Percentiles rank a stretch among this genome's conserved stretches.
These are phyloP conservation scores for Zygoascus sp. DNA, from an alignment of 1,139 yeast genomes.

Conservation along the genomic window DNA sequence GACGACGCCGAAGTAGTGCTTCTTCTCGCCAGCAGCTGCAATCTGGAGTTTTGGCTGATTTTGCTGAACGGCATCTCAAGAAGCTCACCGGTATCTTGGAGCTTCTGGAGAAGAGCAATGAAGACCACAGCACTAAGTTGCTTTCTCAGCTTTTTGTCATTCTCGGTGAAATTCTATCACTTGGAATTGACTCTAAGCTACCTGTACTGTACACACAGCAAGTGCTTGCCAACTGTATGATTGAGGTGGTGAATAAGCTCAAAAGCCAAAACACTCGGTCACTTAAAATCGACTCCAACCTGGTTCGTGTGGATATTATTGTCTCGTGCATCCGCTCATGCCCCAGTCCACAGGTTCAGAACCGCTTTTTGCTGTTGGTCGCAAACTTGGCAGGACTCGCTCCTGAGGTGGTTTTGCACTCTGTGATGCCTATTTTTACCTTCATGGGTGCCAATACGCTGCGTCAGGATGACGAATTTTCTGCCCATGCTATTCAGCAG, in stretches of 20 bases:
- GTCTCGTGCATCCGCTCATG: slow-evolving; percentile 89
- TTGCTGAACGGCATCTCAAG: slow-evolving; percentile 75
- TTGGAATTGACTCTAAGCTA: slow-evolving; percentile 85
- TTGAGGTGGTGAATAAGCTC: slow-evolving; percentile 52
- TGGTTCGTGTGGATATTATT: slow-evolving; percentile 81
- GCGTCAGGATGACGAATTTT: slow-evolving; percentile 94
- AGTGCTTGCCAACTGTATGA: slow-evolving; percentile 82
- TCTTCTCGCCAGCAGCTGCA: slow-evolving; percentile 72
- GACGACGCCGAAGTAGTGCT: slow-evolving; percentile 75
- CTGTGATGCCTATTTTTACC: slow-evolving; percentile 98
- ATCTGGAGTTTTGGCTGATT: slow-evolving; percentile 56
- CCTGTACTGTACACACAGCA: slow-evolving; percentile 92
- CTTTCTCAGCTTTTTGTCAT: slow-evolving; percentile 53
- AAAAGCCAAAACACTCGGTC: slow-evolving; percentile 24
- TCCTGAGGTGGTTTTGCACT: slow-evolving; percentile 88
- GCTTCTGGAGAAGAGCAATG: slow-evolving; percentile 55
- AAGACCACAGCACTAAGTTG: slow-evolving; percentile 48
- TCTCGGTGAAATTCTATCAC: slow-evolving; percentile 77
- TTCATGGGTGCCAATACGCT: slow-evolving; percentile 98
- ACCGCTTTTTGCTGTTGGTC: slow-evolving; percentile 74
- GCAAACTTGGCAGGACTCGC: slow-evolving; percentile 84
- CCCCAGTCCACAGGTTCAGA: slow-evolving; percentile 91
- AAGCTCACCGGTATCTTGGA: slow-evolving; percentile 78
- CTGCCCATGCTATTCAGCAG: slow-evolving; percentile 87
- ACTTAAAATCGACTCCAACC: slow-evolving; percentile 52